Evolutionary conservation across 1,139 yeast genomes (phyloP).

Genomic region (Geotrichum fermentans): DNA sequence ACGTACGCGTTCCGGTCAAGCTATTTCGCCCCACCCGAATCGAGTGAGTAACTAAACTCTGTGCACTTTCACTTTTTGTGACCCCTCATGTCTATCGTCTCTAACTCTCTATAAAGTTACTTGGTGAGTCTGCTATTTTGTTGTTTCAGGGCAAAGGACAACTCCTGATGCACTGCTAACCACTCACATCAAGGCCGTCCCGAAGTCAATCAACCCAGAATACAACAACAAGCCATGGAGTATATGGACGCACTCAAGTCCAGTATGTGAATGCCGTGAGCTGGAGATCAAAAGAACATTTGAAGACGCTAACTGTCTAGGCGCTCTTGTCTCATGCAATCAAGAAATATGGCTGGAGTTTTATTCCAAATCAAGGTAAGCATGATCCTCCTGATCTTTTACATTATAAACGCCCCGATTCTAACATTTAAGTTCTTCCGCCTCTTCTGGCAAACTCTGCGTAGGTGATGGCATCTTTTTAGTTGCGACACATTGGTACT

Average conservation of each 20-base stretch:
- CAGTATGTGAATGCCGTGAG: conserved; percentile 19
- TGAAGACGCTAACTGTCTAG: conserved; percentile 25
- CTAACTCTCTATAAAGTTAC: conserved; percentile 6
- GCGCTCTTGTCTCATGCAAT: conserved; percentile 71
- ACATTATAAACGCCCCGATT: not conserved
- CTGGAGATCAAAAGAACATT: too few relatives aligned
- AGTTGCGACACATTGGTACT: too few relatives aligned
- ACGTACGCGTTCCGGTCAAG: conserved; percentile 74
- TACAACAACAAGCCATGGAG: conserved; percentile 52
- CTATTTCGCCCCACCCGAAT: conserved; percentile 85
- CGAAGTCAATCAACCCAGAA: conserved; percentile 37
- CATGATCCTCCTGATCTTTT: not conserved
- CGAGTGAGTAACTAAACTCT: conserved; percentile 52
- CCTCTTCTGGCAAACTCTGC: conserved; percentile 71
- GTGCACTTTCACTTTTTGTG: not conserved
- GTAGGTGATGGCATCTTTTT: conserved; percentile 17
- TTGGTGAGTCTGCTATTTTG: conserved; percentile 13
- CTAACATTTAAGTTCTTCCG: conserved; percentile 1
- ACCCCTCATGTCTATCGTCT: not conserved
- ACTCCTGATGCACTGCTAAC: too few relatives aligned
- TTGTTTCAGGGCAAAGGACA: too few relatives aligned
- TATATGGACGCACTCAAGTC: conserved; percentile 67
- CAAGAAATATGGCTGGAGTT: conserved; percentile 76
- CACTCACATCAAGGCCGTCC: conserved; percentile 30
- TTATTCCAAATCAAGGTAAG: conserved; percentile 63